Evolutionary conservation across 192 early-diverging fungal genomes (phyloP), one percentile per base, ranked within the genome.

Genomic region (Entomortierella lignicola): DNA sequence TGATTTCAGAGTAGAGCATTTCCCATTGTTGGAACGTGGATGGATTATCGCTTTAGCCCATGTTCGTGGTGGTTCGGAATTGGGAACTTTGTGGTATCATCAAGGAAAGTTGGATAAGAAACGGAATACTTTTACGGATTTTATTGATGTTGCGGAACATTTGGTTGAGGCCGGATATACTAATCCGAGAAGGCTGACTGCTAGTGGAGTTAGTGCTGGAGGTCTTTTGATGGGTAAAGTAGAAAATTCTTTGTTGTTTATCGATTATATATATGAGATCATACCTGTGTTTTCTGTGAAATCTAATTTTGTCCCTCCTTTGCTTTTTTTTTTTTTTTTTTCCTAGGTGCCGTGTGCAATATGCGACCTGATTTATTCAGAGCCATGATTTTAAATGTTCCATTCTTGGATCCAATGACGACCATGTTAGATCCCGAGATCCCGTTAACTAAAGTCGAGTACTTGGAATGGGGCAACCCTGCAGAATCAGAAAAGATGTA

Each of bases 381-480:
- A 5, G 92, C 94, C 0, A 88, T 93, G 1, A 66, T 94, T 18
- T 80, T 93, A 21, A 85, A 89, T 48, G 95, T 95, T 0, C 95
- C 95, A 0, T 96, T 96, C 87, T 84, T 95, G 7, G 95, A 96
- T 59, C 93, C 93, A 32, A 83, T 96, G 47, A 91, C 92, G n/a
- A 86, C 94, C 18, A 96, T 96, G 95, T 73, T 94, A 37, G 84
- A 88, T 50, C 88, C 93, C 8, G 67, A 89, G 55, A 84, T 93
- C 26, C 93, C 93, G 12, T 59, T 92, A 15, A 93, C 93, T 12
- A 75, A 82, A 59, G 87, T 93, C 26, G 93, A 94, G 55, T 89
- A 88, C 31, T 75, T 88, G 11, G 93, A 94, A 61, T 94, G 93
- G 93, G 93, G 93, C 1, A 87, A 93, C 65, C 92, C 92, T 12